Base-by-base conservation (phyloP, 2,329 filamentous ascomycete genomes). In the Kalaharituber pfeilii region DNA sequence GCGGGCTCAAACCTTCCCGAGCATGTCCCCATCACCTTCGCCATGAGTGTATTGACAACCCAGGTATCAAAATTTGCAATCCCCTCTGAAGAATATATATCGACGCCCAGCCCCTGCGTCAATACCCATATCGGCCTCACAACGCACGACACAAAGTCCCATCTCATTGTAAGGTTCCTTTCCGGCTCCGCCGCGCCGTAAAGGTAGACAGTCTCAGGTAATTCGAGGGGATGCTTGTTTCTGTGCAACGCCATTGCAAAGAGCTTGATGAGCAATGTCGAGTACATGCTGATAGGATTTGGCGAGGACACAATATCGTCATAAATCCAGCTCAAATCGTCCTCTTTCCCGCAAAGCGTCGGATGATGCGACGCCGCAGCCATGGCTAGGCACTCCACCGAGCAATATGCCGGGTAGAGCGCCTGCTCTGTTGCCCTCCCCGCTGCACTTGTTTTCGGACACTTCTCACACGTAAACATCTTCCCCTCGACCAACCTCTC, bases 21-120 rank as follows among this genome's bases (percentile, higher is more conserved):
- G 15, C 25, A 28, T 13, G 47, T 50, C 5, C 86, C 91, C 24
- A 91, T 79, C 67, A 95, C 94, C 67, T 96, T 96, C 60, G 84
- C 80, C 67, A 89, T 94, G 4, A 95, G 74, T 0, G 87, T 94
- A 69, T 96, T 94, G 65, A 94, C 76, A 15, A 95, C 76, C 85
- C 85, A 91, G 5, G 83, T 69, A 62, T 88, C 84, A 66, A 84
- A 81, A 24, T 72, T 68, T 7, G 69, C 68, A 3, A 80, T 67
- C 0, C 52, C 50, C 26, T 58, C 58, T 6, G 69, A 69, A 13
- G 71, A 72, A 66, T 82, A 89, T 52, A 87, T 80, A 65, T 89
- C 81, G 54, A 89, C 73, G 61, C 87, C 83, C 81, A 91, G 86
- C 68, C 86, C 86, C 66, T 88, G 83, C 6, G 27, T 28, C 15